Base-by-base conservation (phyloP, 192 early-diverging fungal genomes). In the Glomus cerebriforme region DNA sequence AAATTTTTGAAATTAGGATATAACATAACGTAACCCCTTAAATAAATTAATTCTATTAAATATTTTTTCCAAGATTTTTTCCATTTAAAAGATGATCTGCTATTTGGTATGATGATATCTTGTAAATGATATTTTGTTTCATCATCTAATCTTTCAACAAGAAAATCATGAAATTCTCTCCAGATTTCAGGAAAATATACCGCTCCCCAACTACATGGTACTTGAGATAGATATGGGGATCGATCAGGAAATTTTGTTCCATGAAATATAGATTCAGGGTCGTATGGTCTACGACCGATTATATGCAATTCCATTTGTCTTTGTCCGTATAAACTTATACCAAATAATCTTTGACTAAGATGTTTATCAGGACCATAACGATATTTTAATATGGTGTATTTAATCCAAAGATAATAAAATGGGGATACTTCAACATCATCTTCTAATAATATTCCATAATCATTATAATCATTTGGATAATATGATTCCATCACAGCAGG, bases 171-270 rank as follows among this genome's bases (percentile, higher is more conserved):
- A 71, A 88, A 91, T 75, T 90, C 88, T 24, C 86, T 79, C 90
- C 90, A 91, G 29, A 87, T 84, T 68, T 90, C 87, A 0, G 90
- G 90, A 65, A 91, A 90, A 59, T 88, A 91, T 29, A 89, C 86
- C 3, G 87, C 90, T 5, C 90, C 88, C 90, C 90, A 91, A 79
- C 87, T 88, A 77, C 90, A 91, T 8, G 90, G 90, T 1, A 91
- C 81, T 75, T 91, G 88, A 22, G 81, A 73, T 2, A 87, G 73
- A 74, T 87, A 91, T 3, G 90, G 88, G 13, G 83, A 87, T n/a
- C 85, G 74, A 15, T 67, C 69, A 26, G 82, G 81, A 27, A 85
- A 83, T 24, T 86, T 79, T 0, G 85, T 83, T 8, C 81, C 79
- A 31, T 86, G 77, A 37, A 91, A 81, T 10, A 85, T 84, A 15